Evolutionary conservation across 805 yeast species (phyloP).

Genomic region (Wickerhamomyces canadensis): DNA sequence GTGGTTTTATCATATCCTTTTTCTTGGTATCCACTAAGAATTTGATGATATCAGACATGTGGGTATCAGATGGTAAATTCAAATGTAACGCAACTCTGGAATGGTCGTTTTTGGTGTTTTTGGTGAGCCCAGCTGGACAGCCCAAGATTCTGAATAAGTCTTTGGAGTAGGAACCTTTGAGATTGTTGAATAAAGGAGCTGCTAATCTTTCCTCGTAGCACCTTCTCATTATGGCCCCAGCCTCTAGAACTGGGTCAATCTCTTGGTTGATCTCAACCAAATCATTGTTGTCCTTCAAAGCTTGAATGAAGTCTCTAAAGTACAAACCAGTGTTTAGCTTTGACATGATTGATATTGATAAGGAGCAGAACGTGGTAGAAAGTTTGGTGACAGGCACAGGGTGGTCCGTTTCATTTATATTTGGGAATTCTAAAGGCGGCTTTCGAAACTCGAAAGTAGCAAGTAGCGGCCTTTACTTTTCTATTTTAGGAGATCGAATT

Average conservation of each 20-base stretch:
- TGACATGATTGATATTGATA: too few species aligned
- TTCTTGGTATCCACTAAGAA: slow-evolving; percentile 17
- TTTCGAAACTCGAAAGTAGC: too few species aligned
- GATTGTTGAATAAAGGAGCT: slow-evolving; percentile 22
- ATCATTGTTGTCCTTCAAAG: slow-evolving; percentile 20
- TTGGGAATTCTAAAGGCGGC: too few species aligned
- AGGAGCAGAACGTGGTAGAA: too few species aligned
- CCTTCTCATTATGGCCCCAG: slow-evolving; percentile 26
- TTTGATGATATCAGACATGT: slow-evolving; percentile 20
- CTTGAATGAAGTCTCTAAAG: slow-evolving; percentile 24
- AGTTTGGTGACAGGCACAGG: too few species aligned
- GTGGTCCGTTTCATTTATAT: too few species aligned
- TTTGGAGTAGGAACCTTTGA: slow-evolving; percentile 9
- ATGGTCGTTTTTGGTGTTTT: slow-evolving; percentile 15
- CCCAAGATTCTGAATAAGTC: slow-evolving; percentile 21
- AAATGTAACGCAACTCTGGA: slow-evolving; percentile 25
- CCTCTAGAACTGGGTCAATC: slow-evolving; percentile 24
- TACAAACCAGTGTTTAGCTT: slow-evolving; percentile 18
- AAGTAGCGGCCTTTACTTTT: too few species aligned
- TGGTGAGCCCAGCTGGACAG: slow-evolving; percentile 21
- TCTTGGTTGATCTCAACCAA: slow-evolving; percentile 20
- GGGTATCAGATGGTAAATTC: slow-evolving; percentile 18
- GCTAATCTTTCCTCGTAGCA: slow-evolving; percentile 20
- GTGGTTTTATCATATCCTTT: neutral
- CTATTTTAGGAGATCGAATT: too few species aligned